Percentiles rank a stretch among this genome's conserved stretches.
phyloP scores from a whole-genome alignment of 805 yeast genomes.

The Candida alai region DNA sequence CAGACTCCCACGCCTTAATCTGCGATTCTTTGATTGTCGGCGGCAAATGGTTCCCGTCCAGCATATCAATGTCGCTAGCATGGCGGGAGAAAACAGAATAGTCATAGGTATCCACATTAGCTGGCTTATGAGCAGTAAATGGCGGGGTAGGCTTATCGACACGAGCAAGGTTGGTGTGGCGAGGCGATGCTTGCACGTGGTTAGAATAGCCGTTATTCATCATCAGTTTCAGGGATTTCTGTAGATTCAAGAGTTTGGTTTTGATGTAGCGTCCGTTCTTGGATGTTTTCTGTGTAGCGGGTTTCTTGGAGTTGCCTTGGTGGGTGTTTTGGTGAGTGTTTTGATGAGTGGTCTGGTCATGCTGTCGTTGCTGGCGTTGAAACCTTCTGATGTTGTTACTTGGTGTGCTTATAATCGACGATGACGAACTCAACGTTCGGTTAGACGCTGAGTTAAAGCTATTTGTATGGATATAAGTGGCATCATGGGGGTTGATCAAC shows the following conservation, averaged over 20 bases:
- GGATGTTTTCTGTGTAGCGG: slow-evolving; percentile 10
- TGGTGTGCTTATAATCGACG: slow-evolving; percentile 40
- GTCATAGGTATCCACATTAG: slow-evolving; percentile 31
- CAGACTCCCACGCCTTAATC: slow-evolving; percentile 43
- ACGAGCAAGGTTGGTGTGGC: slow-evolving; percentile 6
- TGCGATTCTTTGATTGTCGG: slow-evolving; percentile 40
- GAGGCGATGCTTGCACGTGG: background rate
- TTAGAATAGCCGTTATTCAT: slow-evolving; percentile 10
- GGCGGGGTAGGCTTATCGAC: slow-evolving; percentile 17
- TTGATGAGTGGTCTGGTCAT: too few relatives aligned
- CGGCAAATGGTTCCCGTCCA: slow-evolving; percentile 19
- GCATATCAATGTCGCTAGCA: slow-evolving; percentile 15
- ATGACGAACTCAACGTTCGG: slow-evolving; percentile 34
- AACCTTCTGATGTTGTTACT: slow-evolving; percentile 36
- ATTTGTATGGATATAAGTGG: too few relatives aligned
- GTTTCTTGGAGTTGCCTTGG: slow-evolving; percentile 1
- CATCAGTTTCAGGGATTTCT: slow-evolving; percentile 29
- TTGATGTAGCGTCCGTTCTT: slow-evolving; percentile 29
- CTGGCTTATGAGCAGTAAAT: slow-evolving; percentile 30
- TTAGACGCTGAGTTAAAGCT: too few relatives aligned
- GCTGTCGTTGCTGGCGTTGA: slow-evolving; percentile 11
- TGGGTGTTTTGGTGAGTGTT: too few relatives aligned
- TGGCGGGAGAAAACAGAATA: slow-evolving; percentile 32
- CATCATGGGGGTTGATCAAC: too few relatives aligned
- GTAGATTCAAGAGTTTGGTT: slow-evolving; percentile 36